Evolutionary conservation across 1,139 yeast species (phyloP), one percentile per base, ranked within the genome.

Genomic region (Blastobotrys persicus): DNA sequence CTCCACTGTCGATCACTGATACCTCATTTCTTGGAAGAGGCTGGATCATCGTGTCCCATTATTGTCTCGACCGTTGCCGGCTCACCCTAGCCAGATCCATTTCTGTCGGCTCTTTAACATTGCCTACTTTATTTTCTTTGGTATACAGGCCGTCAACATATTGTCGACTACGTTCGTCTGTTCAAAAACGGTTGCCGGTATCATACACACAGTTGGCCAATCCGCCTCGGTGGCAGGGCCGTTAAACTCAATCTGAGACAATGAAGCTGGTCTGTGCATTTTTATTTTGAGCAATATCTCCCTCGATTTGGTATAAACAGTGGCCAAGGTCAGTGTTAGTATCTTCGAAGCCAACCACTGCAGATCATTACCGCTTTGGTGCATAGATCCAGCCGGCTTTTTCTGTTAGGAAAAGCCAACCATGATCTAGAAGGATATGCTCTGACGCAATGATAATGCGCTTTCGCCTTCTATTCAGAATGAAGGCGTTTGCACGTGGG

Each of bases 1-100:
- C 17, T 37, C 41, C 41, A 37, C 41, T 28, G 41, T 18, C 41
- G 41, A 37, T 37, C 41, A 14, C 18, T 37, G 4, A 37, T 37
- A 18, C 19, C 41, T 18, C 28, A 19, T 9, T 5, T 11, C 28
- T 23, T 23, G 28, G 19, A 37, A 37, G 41, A 37, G 41, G 41
- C 41, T 18, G 41, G 41, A 16, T 9, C 28, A 23, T 23, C 28
- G 5, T 9, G 5, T 23, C 9, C 28, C 28, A 5, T 6, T 9
- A 23, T 6, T 23, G 5, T 23, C 28, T 9, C 28, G 9, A 23
- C 28, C 28, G 9, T 5, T 5, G 9, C 5, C 9, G 5, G 28
- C 28, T 9, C 28, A 23, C 9, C 9, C 5, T 23, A n/a, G n/a
- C n/a, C 28, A 9, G 9, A 9, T 23, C 9, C 28, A 23, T 6